These are phyloP conservation scores for Aegilops longissima DNA, from an alignment of 176 grass and related monocot genomes.

Conservation along the genomic window DNA sequence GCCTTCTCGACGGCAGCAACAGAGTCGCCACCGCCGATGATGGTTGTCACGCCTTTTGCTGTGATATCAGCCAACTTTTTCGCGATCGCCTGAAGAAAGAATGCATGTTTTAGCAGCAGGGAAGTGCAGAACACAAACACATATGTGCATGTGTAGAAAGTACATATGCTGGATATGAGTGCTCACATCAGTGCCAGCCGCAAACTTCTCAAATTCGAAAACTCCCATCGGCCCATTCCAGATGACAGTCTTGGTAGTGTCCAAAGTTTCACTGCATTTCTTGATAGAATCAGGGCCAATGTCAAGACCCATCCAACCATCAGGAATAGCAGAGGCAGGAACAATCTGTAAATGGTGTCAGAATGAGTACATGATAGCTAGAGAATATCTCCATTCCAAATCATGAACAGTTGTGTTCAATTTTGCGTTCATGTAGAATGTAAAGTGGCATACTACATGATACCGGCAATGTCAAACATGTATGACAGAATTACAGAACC, in stretches of 20 bases:
- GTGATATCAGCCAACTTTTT: slow-evolving; percentile 75
- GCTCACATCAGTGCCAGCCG: slow-evolving; percentile 70
- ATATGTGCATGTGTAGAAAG: not conserved
- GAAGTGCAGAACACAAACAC: not conserved
- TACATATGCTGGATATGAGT: not conserved
- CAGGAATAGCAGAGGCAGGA: slow-evolving; percentile 63
- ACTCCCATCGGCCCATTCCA: slow-evolving; percentile 96
- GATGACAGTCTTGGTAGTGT: slow-evolving; percentile 64
- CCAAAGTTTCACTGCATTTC: slow-evolving; percentile 51
- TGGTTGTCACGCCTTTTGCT: slow-evolving; percentile 57
- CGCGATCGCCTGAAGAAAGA: slow-evolving; percentile 54
- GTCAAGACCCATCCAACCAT: slow-evolving; percentile 86
- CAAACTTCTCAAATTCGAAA: slow-evolving; percentile 92
- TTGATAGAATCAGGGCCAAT: slow-evolving; percentile 72
- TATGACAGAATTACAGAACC: not conserved
- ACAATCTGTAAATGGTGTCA: slow-evolving; percentile 51
- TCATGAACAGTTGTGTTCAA: not conserved
- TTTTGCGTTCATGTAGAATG: not conserved
- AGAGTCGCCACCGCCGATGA: slow-evolving; percentile 80
- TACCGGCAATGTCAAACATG: not conserved
- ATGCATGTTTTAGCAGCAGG: not conserved
- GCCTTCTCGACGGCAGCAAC: slow-evolving; percentile 87
- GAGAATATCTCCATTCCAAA: not conserved
- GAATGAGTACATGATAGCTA: not conserved
- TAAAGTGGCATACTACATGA: not conserved